Percentiles rank a stretch among this genome's conserved stretches.
Evolutionary conservation across 352 stramenopile genomes (phyloP).

Genomic region (Pythium dissimile): DNA sequence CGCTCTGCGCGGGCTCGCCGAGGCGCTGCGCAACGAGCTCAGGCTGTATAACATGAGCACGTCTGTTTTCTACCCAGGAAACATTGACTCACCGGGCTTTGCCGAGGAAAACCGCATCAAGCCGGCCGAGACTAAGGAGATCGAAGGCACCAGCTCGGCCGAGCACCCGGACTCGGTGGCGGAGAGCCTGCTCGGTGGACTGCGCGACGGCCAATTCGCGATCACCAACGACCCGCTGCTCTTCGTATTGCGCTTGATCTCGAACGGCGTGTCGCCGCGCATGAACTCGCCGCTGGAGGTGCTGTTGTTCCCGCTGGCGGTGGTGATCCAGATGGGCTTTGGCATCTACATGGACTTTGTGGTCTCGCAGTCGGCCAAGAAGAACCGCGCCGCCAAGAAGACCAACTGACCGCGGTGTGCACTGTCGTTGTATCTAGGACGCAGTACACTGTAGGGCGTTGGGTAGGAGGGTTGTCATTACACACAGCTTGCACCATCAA

Average conservation of each 20-base stretch:
- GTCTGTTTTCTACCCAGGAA: conserved; percentile 78
- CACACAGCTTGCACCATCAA: no score
- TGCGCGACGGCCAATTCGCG: conserved; percentile 66
- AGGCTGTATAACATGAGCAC: conserved; percentile 65
- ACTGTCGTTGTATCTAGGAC: not conserved
- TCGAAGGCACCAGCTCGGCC: conserved; percentile 57
- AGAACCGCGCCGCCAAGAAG: conserved; percentile 54
- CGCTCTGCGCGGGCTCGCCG: conserved; percentile 70
- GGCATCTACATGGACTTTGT: conserved; percentile 82
- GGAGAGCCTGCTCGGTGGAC: conserved; percentile 57
- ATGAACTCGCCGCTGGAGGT: conserved; percentile 72
- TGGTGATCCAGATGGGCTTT: conserved; percentile 71
- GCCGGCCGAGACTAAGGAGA: conserved; percentile 63
- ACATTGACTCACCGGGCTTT: conserved; percentile 80
- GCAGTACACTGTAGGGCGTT: not conserved
- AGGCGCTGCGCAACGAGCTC: conserved; percentile 78
- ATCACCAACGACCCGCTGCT: conserved; percentile 82
- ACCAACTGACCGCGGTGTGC: conserved; percentile 11
- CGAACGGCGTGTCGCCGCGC: conserved; percentile 71
- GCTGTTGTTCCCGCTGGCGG: conserved; percentile 53
- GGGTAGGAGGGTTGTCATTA: no score
- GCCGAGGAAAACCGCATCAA: conserved; percentile 76
- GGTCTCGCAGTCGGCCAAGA: conserved; percentile 50
- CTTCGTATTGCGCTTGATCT: conserved; percentile 63
- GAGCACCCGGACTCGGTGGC: conserved; percentile 59